These are phyloP conservation scores for Oenanthe sinensis DNA, from an alignment of 129 eudicot species.

Conservation along the genomic window DNA sequence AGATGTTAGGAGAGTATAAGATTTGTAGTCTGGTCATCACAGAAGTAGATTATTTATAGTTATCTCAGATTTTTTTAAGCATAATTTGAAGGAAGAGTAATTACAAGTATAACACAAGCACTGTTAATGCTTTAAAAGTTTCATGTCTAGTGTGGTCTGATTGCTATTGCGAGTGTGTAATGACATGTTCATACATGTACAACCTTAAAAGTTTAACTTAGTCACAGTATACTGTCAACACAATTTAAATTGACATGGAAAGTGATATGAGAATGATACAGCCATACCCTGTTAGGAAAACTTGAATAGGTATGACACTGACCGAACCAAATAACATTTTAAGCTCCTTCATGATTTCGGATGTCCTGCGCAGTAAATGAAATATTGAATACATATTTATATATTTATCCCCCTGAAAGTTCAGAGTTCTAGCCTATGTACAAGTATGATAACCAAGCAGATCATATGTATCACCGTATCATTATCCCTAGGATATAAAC, in stretches of 20 bases:
- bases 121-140: not conserved
- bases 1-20: not conserved
- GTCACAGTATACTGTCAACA: not conserved
- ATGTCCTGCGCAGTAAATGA: conserved; percentile 47
- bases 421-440: not conserved
- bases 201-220: not conserved
- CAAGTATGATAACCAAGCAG: not conserved
- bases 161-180: not conserved
- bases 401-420: not conserved
- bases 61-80: not conserved
- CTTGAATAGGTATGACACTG: conserved; percentile 58
- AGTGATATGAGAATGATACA: conserved; percentile 1
- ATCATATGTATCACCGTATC: not conserved
- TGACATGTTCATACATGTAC: not conserved
- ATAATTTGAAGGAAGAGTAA: no score
- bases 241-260: not conserved
- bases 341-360: conserved; percentile 57
- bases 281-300: conserved; percentile 64
- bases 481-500: not conserved
- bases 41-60: not conserved
- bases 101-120: not conserved
- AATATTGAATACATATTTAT: not conserved
- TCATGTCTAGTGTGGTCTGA: not conserved
- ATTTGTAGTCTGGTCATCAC: not conserved
- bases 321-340: conserved; percentile 47